These are phyloP conservation scores for Globisporangium okanoganense DNA, from an alignment of 352 stramenopile species.

Conservation along the genomic window DNA sequence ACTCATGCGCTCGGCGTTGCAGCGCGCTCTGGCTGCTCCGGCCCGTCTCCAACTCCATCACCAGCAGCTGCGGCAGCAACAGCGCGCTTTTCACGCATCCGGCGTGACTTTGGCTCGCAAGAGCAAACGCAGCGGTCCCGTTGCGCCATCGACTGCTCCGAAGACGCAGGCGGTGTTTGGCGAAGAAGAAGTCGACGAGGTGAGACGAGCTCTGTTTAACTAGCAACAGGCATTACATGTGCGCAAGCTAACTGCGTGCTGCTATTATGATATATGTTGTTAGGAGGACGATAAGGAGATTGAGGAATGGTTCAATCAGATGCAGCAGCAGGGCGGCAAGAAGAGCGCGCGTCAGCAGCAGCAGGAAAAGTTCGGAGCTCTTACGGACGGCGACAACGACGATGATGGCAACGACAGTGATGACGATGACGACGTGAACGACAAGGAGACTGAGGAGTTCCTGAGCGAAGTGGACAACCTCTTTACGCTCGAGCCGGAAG, in stretches of 20 bases:
- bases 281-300: conserved; percentile 42
- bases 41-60: background rate
- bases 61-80: conserved; percentile 3
- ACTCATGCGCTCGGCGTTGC: conserved; percentile 6
- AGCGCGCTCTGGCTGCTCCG: background rate
- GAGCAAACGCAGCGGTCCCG: conserved; percentile 32
- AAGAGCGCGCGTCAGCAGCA: conserved; percentile 19
- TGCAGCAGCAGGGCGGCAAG: conserved; percentile 27
- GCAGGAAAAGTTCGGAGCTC: conserved; percentile 27
- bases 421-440: conserved; percentile 26
- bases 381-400: conserved; percentile 22
- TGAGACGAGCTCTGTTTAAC: conserved; percentile 6
- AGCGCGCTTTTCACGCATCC: conserved; percentile 40
- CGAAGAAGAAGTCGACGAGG: conserved; percentile 21
- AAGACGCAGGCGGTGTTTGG: conserved; percentile 26
- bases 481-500: conserved; percentile 46
- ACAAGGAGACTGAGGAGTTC: conserved; percentile 65
- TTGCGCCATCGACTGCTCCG: conserved; percentile 4
- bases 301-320: conserved; percentile 40
- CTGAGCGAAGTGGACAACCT: conserved; percentile 70
- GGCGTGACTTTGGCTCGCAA: conserved; percentile 29
- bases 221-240: background rate
- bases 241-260: background rate
- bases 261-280: background rate
- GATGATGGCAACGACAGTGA: conserved; percentile 19